Base-by-base conservation (phyloP, 768 basidiomycete species). In the Trametes cubensis region DNA sequence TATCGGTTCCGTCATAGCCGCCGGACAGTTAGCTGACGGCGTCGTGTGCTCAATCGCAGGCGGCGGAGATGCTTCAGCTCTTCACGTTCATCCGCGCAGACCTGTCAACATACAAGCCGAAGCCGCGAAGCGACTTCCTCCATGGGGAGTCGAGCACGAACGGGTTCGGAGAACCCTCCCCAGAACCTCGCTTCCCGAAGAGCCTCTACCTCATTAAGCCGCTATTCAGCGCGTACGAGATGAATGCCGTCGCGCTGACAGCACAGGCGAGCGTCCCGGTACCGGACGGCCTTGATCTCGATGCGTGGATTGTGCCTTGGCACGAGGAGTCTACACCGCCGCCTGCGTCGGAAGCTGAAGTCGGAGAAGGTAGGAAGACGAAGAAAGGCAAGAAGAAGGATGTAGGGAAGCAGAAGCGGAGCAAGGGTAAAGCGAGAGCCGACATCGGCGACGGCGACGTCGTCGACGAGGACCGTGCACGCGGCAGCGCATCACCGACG, bases 241-340 rank as follows among this genome's bases (percentile, higher is more conserved):
- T 99, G 20, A 94, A 92, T 63, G 89, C 95, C 0, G 91, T 98
- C 40, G 94, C 89, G 7, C 64, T 76, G 0, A 78, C 78, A 58
- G 96, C 96, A 3, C 96, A 98, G 77, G 84, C 81, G 5, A 88
- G 86, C 61, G 89, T 98, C 0, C 83, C 84, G 6, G 67, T 92
- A 2, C 97, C 97, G 0, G 90, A 91, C 3, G 94, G 88, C 1
- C 77, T 98, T 34, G 87, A 98, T 74, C 81, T 98, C 4, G 92
- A 97, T 63, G 75, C 79, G 0, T 95, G 93, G 86, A 88, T 97
- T 57, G 85, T 94, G 4, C 83, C 90, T 2, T 87, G 86, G 10
- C 79, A 76, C 58, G 73, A 74, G 49, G 64, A 65, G 56, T 10
- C 62, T n/a, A 15, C 46, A 21, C 58, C 60, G 6, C 25, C 58